Conservation (phyloP, 768 basidiomycete species). For the Naganishia onofrii region DNA sequence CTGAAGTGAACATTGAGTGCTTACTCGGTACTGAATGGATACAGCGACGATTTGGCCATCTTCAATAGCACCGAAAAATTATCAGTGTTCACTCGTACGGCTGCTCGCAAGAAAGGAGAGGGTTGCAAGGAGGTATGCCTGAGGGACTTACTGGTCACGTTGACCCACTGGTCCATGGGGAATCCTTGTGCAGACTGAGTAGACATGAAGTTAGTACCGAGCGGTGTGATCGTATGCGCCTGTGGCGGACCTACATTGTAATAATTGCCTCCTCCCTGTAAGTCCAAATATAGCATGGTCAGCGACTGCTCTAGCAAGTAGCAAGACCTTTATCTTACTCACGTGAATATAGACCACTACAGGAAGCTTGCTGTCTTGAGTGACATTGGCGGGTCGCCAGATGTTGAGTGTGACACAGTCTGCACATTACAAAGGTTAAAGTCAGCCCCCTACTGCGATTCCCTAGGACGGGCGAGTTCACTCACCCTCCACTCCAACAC, state of each 20-base stretch:
- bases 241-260: constrained; percentile 1
- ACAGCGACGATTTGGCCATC: constrained; percentile 41
- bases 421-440: constrained; percentile 27
- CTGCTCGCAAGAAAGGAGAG: background rate
- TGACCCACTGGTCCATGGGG: constrained; percentile 58
- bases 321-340: background rate
- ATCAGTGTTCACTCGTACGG: background rate
- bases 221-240: background rate
- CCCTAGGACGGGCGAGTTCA: background rate
- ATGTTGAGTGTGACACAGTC: constrained; percentile 56
- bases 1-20: too few relatives aligned
- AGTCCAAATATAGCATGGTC: background rate
- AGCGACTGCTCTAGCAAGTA: background rate
- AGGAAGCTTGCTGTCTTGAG: constrained; percentile 52
- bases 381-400: constrained; percentile 55
- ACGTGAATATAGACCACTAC: constrained; percentile 56
- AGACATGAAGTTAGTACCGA: background rate
- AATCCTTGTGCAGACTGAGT: constrained; percentile 57
- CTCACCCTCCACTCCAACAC: constrained; percentile 57
- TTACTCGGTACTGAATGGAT: constrained; percentile 38
- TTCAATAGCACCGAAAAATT: background rate
- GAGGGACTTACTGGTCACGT: constrained; percentile 34
- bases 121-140: background rate
- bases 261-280: constrained; percentile 11
- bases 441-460: background rate